Evolutionary conservation across 2,329 filamentous ascomycete genomes (phyloP), one percentile per base, ranked within the genome.

Genomic region (Coniochaeta prunicola): DNA sequence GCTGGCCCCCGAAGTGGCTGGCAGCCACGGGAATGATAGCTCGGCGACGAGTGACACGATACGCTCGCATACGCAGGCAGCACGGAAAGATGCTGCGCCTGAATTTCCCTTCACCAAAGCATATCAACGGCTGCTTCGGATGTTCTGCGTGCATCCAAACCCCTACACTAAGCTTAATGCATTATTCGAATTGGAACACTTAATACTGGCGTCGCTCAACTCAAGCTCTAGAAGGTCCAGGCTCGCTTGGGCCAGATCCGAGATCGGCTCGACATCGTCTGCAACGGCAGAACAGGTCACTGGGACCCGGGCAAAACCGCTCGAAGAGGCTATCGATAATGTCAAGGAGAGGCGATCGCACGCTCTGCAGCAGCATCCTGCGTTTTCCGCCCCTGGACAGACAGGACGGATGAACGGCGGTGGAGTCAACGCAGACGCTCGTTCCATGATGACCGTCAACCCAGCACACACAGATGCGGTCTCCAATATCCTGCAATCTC

Each of bases 141-240:
- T 91, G 76, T 96, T 99, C 65, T 91, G 90, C 45, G 90, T 92
- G 4, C 90, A 96, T 64, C 90, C 91, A 0, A 96, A 94, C 68
- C 94, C 94, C 0, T 89, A 89, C 64, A 82, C 85, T 24, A 99
- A 99, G 73, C 81, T 99, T 13, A 87, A 88, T 63, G 88, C 90
- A 0, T 77, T 97, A 4, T 86, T 88, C 61, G 91, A 97, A 70
- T 80, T 99, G 5, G 87, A 96, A 67, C 85, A 88, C 45, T 80
- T 99, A 53, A 90, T 96, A 59, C 78, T 90, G 28, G 89, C 90
- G 1, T 93, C 89, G 0, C 74, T 93, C 13, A 84, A 82, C 26
- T 81, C 82, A 13, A 79, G 79, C 4, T 78, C 80, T 4, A 71
- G 74, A 15, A 70, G 73, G 15, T 69, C 70, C 40, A 66, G 70